Percentiles rank a stretch among this genome's conserved stretches.
phyloP scores from a whole-genome alignment of 805 yeast species.

The Yarrowia sp. region DNA sequence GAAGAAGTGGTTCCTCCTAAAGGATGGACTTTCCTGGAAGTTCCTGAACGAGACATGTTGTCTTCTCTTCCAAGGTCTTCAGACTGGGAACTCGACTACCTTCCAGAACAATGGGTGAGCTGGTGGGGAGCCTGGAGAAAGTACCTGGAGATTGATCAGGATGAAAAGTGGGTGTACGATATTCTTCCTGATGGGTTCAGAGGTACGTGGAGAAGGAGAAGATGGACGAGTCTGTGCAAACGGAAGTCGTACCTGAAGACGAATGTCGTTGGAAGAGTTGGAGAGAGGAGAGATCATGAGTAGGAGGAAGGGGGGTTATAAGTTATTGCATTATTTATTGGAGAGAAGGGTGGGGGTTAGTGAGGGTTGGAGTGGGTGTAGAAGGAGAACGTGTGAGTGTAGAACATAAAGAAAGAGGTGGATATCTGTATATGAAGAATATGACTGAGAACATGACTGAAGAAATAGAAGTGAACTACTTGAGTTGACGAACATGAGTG shows the following conservation, averaged over 20 bases:
- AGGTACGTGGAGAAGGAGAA: constrained; percentile 44
- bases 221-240: constrained; percentile 45
- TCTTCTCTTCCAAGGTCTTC: constrained; percentile 7
- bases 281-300: constrained; percentile 10
- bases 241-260: constrained; percentile 16
- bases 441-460: too few species aligned
- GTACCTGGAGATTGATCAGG: constrained; percentile 67
- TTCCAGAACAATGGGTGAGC: constrained; percentile 67
- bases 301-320: not conserved
- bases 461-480: too few species aligned
- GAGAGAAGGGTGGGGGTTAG: too few species aligned
- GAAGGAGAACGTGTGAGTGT: too few species aligned
- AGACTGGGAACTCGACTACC: constrained; percentile 69
- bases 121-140: constrained; percentile 58
- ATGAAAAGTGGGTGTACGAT: constrained; percentile 89
- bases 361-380: too few species aligned
- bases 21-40: constrained; percentile 43
- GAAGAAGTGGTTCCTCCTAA: constrained; percentile 43
- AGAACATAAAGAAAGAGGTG: too few species aligned
- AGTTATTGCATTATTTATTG: constrained; percentile 35
- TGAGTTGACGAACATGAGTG: too few species aligned
- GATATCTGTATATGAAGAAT: too few species aligned
- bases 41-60: constrained; percentile 21
- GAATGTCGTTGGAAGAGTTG: not conserved
- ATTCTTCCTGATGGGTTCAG: constrained; percentile 44